Base-by-base conservation (phyloP, 306 rosid genomes). In the Psophocarpus tetragonolobus region DNA sequence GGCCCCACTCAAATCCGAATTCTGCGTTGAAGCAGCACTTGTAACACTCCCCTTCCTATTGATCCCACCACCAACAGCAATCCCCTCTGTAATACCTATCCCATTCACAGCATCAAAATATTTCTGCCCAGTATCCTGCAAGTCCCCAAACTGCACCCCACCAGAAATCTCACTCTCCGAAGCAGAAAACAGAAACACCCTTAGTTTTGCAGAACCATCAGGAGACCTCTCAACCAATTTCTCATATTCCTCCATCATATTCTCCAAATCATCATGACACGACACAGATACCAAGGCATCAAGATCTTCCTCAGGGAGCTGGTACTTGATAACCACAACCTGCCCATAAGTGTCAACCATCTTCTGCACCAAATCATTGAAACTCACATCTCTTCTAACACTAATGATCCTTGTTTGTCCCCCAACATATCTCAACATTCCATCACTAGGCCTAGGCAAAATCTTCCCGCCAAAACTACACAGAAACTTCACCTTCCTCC, bases 381-480 rank as follows among this genome's bases (percentile, higher is more conserved):
- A 84, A 81, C 85, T 85, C 80, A 89, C 89, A 50, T 92, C 93
- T 84, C 87, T 85, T 74, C 79, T 85, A 42, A 92, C 89, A 84
- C 97, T 88, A 65, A 92, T 88, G 74, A 94, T 92, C 84, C 93
- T 84, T 1, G 98, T 92, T 73, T 86, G 93, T n/a, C 98, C 98
- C 67, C 98, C 97, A 64, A 94, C 97, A 77, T 94, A 94, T 79
- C 98, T 94, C 89, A 94, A 67, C 89, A 85, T 73, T 56, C 94
- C 94, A 80, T 94, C 98, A 32, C 93, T 91, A 23, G 96, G 97
- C 80, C 97, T 89, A 39, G 97, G 97, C 63, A 90, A 76, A 67
- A 92, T 90, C 94, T 73, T 94, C 66, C 97, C 98, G 4, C 97
- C 91, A 41, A 88, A 92, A 87, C 97, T 94, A 76, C 98, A 94